Evolutionary conservation across 768 basidiomycete species (phyloP).

Genomic region (Termitomyces sp.): DNA sequence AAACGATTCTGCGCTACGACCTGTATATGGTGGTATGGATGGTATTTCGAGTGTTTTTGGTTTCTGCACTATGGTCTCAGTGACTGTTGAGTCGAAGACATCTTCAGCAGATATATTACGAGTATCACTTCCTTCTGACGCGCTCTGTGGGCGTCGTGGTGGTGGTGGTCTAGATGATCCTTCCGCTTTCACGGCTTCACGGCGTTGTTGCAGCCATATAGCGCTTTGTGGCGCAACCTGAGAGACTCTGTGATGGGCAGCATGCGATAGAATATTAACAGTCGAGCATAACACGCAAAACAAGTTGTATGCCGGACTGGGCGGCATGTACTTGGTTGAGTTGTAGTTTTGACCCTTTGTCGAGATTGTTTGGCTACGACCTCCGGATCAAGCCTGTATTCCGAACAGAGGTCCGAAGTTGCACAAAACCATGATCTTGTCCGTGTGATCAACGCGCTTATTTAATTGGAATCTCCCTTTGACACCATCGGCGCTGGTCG

Average conservation of each 20-base stretch:
- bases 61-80: not conserved
- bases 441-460: too few relatives aligned
- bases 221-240: conserved; percentile 29
- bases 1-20: too few relatives aligned
- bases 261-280: conserved; percentile 59
- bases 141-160: not conserved
- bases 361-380: conserved; percentile 5
- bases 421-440: too few relatives aligned
- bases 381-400: not conserved
- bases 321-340: conserved; percentile 48
- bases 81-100: not conserved
- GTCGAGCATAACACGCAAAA: conserved; percentile 61
- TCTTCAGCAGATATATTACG: not conserved
- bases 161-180: not conserved
- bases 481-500: not conserved
- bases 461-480: too few relatives aligned
- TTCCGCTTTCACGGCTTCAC: conserved; percentile 3
- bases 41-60: not conserved
- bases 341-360: not conserved
- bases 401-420: too few relatives aligned
- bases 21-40: too few relatives aligned
- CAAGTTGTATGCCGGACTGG: conserved; percentile 69
- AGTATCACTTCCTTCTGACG: not conserved
- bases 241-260: conserved; percentile 52
- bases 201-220: conserved; percentile 9